Percentiles rank a stretch among this genome's conserved stretches.
phyloP scores from a whole-genome alignment of 768 basidiomycete genomes.

The Podaxis carcinomalis region DNA sequence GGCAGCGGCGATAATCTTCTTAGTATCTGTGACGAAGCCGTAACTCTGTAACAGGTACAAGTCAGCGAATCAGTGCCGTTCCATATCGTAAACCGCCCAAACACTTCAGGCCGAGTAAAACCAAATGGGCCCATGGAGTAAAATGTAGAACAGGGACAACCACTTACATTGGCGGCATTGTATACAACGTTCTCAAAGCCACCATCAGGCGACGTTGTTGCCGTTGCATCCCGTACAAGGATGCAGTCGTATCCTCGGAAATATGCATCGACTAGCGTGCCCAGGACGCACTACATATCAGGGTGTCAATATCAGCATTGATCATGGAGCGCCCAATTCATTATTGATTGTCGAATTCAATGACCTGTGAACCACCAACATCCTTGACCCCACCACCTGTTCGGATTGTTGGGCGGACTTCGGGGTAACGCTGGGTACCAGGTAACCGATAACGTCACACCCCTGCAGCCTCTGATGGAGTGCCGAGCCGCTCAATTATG shows the following conservation, averaged over 20 bases:
- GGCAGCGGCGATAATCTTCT: constrained; percentile 23
- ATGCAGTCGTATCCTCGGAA: constrained; percentile 63
- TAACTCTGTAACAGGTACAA: constrained; percentile 34
- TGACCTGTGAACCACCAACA: not conserved
- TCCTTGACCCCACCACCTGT: not conserved
- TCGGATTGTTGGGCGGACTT: not conserved
- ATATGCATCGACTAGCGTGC: constrained; percentile 61
- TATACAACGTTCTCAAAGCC: constrained; percentile 55
- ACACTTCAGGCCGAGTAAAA: not conserved
- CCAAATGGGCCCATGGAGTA: not conserved
- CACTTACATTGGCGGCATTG: constrained; percentile 50
- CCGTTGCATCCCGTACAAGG: constrained; percentile 51
- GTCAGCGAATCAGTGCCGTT: constrained; percentile 3
- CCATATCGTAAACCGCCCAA: not conserved
- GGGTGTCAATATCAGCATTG: not conserved
- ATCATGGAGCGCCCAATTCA: not conserved
- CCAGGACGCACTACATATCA: constrained; percentile 58
- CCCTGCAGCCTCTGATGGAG: not conserved
- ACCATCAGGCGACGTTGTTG: constrained; percentile 62
- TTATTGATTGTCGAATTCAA: not conserved
- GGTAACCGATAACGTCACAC: not conserved
- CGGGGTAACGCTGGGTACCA: not conserved
- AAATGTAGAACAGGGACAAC: not conserved
- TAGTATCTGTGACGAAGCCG: constrained; percentile 44
- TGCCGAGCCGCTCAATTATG: not conserved